Evolutionary conservation across 371 early-diverging fungal genomes (phyloP).

Genomic region (Syncephalastrum monosporum): DNA sequence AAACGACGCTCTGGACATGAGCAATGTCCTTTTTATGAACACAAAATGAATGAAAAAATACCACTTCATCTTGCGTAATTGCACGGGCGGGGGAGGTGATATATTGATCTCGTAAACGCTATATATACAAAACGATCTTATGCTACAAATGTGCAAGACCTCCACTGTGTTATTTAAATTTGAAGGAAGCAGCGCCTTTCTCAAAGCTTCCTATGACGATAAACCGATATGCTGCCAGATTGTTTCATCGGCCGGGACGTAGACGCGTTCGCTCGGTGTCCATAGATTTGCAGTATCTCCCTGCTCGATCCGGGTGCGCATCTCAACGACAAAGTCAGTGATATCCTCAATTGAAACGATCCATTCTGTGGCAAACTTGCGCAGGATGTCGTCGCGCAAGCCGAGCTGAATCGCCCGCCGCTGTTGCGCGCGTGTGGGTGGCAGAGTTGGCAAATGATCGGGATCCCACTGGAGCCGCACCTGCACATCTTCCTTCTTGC

Average conservation of each 20-base stretch:
- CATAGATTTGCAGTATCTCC: background rate
- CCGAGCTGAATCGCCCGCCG: conserved; percentile 40
- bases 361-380: conserved; percentile 25
- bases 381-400: conserved; percentile 18
- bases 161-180: no score
- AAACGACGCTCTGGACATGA: no score
- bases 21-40: no score
- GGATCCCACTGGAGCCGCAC: conserved; percentile 51
- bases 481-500: conserved; percentile 5
- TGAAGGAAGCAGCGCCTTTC: no score
- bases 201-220: no score
- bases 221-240: no score
- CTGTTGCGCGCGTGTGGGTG: conserved; percentile 7
- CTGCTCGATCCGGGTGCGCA: conserved; percentile 1
- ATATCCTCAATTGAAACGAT: conserved; percentile 37
- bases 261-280: conserved; percentile 13
- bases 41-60: no score
- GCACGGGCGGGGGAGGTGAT: no score
- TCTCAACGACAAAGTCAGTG: conserved; percentile 30
- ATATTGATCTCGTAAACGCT: no score
- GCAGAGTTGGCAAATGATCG: conserved; percentile 26
- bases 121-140: no score
- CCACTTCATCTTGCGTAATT: no score
- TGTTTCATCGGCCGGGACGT: background rate
- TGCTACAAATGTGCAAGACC: no score